Percentiles rank a stretch among this genome's conserved stretches.
Evolutionary conservation across 2,329 filamentous ascomycete genomes (phyloP).

Genomic region (Hypocrella siamensis): DNA sequence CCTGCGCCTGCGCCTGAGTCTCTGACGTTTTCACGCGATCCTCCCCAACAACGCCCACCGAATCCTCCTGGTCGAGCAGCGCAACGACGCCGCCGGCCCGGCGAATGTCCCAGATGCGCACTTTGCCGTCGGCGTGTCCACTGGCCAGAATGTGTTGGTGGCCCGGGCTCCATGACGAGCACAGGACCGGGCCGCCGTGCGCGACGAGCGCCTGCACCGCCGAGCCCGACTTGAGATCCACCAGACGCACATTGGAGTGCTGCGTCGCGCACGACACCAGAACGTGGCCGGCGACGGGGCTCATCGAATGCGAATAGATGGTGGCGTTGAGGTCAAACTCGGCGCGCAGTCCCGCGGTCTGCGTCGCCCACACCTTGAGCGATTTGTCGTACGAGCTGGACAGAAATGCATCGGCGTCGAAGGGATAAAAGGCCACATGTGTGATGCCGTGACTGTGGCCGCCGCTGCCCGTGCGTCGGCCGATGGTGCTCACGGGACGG

Average conservation of each 20-base stretch:
- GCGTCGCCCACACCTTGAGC: conserved; percentile 59
- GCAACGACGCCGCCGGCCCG: conserved; percentile 63
- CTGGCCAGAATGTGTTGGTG: conserved; percentile 69
- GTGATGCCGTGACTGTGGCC: conserved; percentile 58
- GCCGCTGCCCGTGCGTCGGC: conserved; percentile 20
- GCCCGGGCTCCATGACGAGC: conserved; percentile 67
- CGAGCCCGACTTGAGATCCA: conserved; percentile 73
- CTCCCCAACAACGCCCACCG: conserved; percentile 53
- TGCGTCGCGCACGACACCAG: conserved; percentile 82
- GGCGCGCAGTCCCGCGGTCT: conserved; percentile 42
- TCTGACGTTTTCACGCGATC: too few relatives aligned
- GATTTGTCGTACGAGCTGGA: conserved; percentile 66
- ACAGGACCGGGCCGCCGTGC: conserved; percentile 50
- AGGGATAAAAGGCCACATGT: conserved; percentile 62
- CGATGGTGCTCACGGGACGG: conserved; percentile 35
- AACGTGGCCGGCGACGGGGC: conserved; percentile 54
- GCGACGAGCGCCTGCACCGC: conserved; percentile 54
- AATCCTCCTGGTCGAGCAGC: conserved; percentile 71
- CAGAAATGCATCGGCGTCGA: conserved; percentile 60
- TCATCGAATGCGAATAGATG: conserved; percentile 64
- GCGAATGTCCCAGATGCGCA: conserved; percentile 77
- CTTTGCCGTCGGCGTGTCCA: conserved; percentile 69
- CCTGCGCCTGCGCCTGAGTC: too few relatives aligned
- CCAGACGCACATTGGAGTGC: conserved; percentile 65
- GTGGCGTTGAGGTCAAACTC: conserved; percentile 53